Base-by-base conservation (phyloP, 2,329 filamentous ascomycete species). In the Ceratocystis lukuohia region DNA sequence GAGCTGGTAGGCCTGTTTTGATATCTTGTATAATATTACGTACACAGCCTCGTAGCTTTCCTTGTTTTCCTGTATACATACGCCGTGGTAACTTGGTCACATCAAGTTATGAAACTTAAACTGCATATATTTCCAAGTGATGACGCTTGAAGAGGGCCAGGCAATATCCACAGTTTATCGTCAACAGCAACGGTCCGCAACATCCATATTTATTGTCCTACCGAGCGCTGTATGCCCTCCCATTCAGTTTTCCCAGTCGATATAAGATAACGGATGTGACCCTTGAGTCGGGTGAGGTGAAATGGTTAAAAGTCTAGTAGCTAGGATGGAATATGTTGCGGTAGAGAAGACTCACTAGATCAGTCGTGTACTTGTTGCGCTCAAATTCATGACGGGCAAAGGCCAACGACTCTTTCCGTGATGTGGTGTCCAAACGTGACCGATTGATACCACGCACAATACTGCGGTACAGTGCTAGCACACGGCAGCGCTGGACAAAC, bases 241-340 rank as follows among this genome's bases (percentile, higher is more conserved):
- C 84, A 87, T 72, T 87, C 81, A 30, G 83, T 84, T 75, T 84
- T 86, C 65, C 84, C 84, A 2, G 81, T 86, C 8, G 84, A 85
- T 67, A 86, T 73, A 46, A 87, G 78, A 72, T 86, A 87, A 67
- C 82, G 79, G 69, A 86, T 83, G 71, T 87, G 84, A 69, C 75
- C 74, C 82, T 84, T n/a, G 25, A 53, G 46, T 4, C 12, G 5
- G 37, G 37, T 15, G 10, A 15, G 10, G 37, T 41, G 28, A 28
- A 28, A 28, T 28, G 37, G 37, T 41, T 41, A 41, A 41, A 41
- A 41, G 12, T 41, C 10, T 5, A 41, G 37, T 41, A 15, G 37
- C 37, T 41, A 41, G 10, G 12, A 41, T 41, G 10, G 37, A 41
- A 6, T 25, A 3, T 37, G 25, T 17, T 7, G 8, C 44, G 25